phyloP scores from a whole-genome alignment of 2,329 filamentous ascomycete species.

The Monilinia fructicola region DNA sequence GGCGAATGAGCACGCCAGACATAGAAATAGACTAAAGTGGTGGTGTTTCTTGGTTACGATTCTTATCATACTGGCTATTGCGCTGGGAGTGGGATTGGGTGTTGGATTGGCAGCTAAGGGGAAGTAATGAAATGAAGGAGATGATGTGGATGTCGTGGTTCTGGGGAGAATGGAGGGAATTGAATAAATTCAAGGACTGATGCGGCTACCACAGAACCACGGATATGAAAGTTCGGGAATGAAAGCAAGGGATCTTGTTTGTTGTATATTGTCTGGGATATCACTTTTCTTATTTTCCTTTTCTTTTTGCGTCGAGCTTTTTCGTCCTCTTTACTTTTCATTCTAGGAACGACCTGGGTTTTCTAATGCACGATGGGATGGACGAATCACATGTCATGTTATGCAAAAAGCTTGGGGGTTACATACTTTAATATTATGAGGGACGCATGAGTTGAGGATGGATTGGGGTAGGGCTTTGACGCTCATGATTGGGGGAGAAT shows the following conservation, averaged over 20 bases:
- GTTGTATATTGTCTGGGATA: conserved; percentile 19
- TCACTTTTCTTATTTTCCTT: conserved; percentile 10
- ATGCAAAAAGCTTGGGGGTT: conserved; percentile 14
- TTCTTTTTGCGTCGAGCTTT: neutral
- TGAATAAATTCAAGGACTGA: conserved; percentile 9
- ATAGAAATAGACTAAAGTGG: conserved; percentile 77
- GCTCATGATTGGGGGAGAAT: neutral
- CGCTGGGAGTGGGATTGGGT: conserved; percentile 50
- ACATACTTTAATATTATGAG: conserved; percentile 21
- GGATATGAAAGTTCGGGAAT: neutral
- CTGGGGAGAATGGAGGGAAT: conserved; percentile 16
- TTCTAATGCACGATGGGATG: conserved; percentile 17
- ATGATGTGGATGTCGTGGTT: neutral
- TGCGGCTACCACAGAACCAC: conserved; percentile 1
- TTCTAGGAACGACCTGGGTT: conserved; percentile 13
- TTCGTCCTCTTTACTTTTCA: neutral
- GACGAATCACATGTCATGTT: conserved; percentile 9
- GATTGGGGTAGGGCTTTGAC: neutral
- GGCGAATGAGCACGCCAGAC: conserved; percentile 65
- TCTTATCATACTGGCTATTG: conserved; percentile 59
- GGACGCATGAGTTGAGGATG: neutral
- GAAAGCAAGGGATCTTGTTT: conserved; percentile 16
- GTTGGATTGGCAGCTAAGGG: conserved; percentile 33
- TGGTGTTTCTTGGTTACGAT: conserved; percentile 66
- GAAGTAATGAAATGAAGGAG: neutral